Evolutionary conservation across 441 rosid genomes (phyloP).

Genomic region (Gossypium schwendimanii): DNA sequence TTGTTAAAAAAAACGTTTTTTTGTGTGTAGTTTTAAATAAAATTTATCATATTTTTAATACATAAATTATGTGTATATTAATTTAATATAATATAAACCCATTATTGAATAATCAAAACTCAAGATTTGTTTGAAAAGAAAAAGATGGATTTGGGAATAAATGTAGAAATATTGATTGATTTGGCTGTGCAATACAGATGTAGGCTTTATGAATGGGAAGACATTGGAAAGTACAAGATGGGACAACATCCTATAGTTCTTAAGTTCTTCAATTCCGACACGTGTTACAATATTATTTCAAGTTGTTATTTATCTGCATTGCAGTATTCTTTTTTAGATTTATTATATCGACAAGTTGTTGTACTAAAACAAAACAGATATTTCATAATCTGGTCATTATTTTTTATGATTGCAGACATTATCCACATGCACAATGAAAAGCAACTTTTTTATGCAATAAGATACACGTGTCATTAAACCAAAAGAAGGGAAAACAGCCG

Average conservation of each 20-base stretch:
- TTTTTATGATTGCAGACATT: background rate
- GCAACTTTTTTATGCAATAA: too few relatives aligned
- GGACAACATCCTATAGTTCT: slow-evolving; percentile 7
- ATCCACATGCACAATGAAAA: background rate
- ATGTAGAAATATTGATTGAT: too few relatives aligned
- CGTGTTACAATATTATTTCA: background rate
- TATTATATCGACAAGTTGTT: too few relatives aligned
- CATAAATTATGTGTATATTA: background rate
- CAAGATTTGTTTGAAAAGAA: too few relatives aligned
- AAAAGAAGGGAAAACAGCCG: background rate
- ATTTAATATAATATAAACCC: too few relatives aligned
- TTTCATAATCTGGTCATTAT: too few relatives aligned
- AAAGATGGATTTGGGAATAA: too few relatives aligned
- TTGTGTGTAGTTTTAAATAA: too few relatives aligned
- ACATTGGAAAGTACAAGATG: slow-evolving; percentile 10
- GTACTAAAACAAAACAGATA: too few relatives aligned
- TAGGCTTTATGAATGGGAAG: slow-evolving; percentile 1
- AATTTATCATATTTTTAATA: background rate
- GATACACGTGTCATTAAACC: background rate
- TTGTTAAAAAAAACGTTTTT: background rate
- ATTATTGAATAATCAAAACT: too few relatives aligned
- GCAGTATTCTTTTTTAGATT: background rate
- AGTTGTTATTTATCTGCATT: background rate
- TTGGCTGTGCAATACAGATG: background rate
- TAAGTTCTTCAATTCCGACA: background rate